Conservation (phyloP, 2,329 filamentous ascomycete species). For the Aspergillus flavus region DNA sequence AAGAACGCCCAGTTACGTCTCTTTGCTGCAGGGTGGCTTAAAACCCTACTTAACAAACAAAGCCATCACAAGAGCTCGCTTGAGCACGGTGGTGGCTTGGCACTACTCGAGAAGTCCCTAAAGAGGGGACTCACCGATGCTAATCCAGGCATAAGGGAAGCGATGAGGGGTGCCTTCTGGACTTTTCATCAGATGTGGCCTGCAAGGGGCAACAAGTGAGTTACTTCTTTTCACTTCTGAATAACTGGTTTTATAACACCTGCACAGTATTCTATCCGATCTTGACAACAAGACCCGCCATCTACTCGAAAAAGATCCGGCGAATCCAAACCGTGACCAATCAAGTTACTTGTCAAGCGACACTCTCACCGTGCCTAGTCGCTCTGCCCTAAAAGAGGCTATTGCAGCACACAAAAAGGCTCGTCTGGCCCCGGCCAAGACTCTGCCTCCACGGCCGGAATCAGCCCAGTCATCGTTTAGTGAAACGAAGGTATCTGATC, state of each 20-base stretch:
- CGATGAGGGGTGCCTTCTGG: slow-evolving; percentile 86
- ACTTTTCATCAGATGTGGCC: slow-evolving; percentile 77
- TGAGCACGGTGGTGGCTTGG: slow-evolving; percentile 81
- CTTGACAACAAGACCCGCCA: slow-evolving; percentile 79
- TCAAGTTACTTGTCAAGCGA: slow-evolving; percentile 8
- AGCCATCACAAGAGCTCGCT: slow-evolving; percentile 74
- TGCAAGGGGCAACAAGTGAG: slow-evolving; percentile 71
- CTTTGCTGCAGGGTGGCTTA: slow-evolving; percentile 80
- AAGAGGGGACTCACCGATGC: slow-evolving; percentile 86
- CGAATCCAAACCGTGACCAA: slow-evolving; percentile 55
- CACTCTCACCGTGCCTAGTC: slow-evolving; percentile 23
- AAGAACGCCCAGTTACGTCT: slow-evolving; percentile 88
- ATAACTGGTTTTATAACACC: slow-evolving; percentile 26
- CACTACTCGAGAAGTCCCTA: slow-evolving; percentile 83
- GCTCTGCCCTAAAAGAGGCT: slow-evolving; percentile 72
- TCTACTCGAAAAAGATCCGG: slow-evolving; percentile 77
- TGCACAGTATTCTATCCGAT: slow-evolving; percentile 69
- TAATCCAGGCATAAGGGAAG: slow-evolving; percentile 86
- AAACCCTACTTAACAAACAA: slow-evolving; percentile 77
- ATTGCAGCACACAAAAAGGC: slow-evolving; percentile 80
- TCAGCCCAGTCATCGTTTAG: slow-evolving; percentile 60
- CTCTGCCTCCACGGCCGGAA: slow-evolving; percentile 56
- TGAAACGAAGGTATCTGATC: slow-evolving; percentile 38
- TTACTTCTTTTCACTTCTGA: slow-evolving; percentile 20
- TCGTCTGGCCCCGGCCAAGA: slow-evolving; percentile 41